These are phyloP conservation scores for Gymnopilus junonius DNA, from an alignment of 768 basidiomycete species.

Conservation along the genomic window DNA sequence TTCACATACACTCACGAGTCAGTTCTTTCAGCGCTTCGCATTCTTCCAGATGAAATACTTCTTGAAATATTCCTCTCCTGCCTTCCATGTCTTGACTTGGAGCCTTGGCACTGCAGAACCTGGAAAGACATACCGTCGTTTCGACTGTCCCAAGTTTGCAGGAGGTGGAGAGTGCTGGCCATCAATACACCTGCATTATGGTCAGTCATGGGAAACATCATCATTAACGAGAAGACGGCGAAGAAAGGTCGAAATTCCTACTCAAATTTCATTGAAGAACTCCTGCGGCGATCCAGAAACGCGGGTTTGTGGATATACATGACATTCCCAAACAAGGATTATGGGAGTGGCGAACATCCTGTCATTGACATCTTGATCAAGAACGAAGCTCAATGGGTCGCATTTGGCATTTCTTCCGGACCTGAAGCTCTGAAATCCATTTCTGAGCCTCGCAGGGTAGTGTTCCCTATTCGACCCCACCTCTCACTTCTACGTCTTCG, in stretches of 20 bases:
- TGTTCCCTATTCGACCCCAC: neutral
- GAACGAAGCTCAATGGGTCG: neutral
- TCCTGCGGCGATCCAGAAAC: neutral
- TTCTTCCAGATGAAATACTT: neutral
- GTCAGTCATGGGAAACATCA: neutral
- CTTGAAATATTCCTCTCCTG: neutral
- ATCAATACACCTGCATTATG: slow-evolving; percentile 2
- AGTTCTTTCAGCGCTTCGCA: neutral
- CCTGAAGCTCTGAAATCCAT: neutral
- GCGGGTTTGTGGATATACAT: neutral
- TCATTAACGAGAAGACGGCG: neutral
- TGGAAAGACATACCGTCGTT: neutral
- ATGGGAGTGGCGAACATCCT: neutral
- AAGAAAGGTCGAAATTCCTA: neutral
- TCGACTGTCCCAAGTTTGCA: slow-evolving; percentile 3
- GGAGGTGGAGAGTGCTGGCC: slow-evolving; percentile 4
- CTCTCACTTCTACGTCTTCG: neutral
- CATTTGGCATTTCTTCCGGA: too few relatives aligned
- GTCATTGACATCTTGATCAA: neutral
- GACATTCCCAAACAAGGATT: neutral
- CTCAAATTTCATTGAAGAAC: neutral
- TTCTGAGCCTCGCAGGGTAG: neutral
- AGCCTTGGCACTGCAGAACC: neutral
- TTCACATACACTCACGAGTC: neutral
- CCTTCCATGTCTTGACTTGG: neutral